Evolutionary conservation across 148 eudicot genomes (phyloP).

Genomic region (Cornus kousa): DNA sequence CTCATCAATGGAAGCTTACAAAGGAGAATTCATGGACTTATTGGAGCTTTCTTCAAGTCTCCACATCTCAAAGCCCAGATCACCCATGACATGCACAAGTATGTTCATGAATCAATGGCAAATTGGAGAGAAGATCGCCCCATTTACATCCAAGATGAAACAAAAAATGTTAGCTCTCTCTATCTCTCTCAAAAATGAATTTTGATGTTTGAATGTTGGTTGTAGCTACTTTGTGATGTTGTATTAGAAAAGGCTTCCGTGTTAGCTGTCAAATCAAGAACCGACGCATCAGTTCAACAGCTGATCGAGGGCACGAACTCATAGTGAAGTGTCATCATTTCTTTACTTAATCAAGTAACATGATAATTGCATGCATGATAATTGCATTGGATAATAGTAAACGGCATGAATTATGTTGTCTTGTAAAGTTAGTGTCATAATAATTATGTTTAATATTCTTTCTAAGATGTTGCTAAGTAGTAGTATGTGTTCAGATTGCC

Average conservation of each 20-base stretch:
- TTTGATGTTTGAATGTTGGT: not conserved
- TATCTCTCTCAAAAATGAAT: not conserved
- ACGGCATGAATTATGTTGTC: slow-evolving; percentile 7
- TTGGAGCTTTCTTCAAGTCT: slow-evolving; percentile 77
- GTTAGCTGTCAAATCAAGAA: too few species aligned
- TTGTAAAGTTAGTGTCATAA: not conserved
- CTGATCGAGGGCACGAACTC: too few species aligned
- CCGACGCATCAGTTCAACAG: too few species aligned
- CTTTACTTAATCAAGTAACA: not conserved
- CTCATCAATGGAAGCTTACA: slow-evolving; percentile 78
- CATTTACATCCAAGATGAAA: slow-evolving; percentile 75
- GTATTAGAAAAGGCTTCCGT: too few species aligned
- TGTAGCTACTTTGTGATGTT: too few species aligned
- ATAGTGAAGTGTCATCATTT: too few species aligned
- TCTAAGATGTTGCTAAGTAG: not conserved
- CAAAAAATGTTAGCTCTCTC: slow-evolving; percentile 42
- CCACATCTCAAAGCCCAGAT: slow-evolving; percentile 68
- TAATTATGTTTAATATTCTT: slow-evolving; percentile 15
- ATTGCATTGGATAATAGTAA: not conserved
- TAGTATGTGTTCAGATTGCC: slow-evolving; percentile 50
- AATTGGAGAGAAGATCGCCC: slow-evolving; percentile 50
- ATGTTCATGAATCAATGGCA: slow-evolving; percentile 53
- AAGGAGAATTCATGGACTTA: slow-evolving; percentile 76
- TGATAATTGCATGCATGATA: not conserved
- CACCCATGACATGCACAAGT: slow-evolving; percentile 54